Base-by-base conservation (phyloP, 106 monocot species). In the Apostasia shenzhenica region DNA sequence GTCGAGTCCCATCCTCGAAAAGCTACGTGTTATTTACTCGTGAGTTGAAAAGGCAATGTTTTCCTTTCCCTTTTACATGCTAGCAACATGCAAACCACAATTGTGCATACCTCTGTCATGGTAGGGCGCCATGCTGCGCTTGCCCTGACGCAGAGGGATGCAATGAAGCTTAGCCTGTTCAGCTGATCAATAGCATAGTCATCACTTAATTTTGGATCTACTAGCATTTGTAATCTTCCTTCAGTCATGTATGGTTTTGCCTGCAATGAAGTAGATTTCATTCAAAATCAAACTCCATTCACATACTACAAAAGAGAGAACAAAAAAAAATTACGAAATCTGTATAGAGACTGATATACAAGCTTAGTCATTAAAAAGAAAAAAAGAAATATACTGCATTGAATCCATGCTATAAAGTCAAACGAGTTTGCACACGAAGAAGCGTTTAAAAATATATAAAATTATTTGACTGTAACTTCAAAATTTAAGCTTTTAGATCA, bases 101-200 rank as follows among this genome's bases (percentile, higher is more conserved):
- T 4, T 10, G 11, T 48, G 13, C 12, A 47, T 69, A 92, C 92
- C 88, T 92, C 83, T 11, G 67, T 76, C 92, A 92, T 92, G n/a
- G 88, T 79, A 54, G 92, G 92, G 14, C 92, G 72, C 82, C 78
- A 79, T 37, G 73, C 45, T 14, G 88, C 78, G 6, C 68, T 55
- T 57, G 82, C 54, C 39, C 88, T 80, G 60, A 88, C 77, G 76
- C 92, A 92, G 45, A 88, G 76, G 14, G 88, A 83, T 7, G 92
- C 88, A 2, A 82, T 60, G 65, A 85, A 88, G 40, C 76, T 67
- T 46, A 92, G 78, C 74, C 83, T 85, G 63, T 81, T 75, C 43
- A 85, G 68, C 64, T 92, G 72, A 59, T 63, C 78, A n/a, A 46
- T 43, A 69, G 85, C 88, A 50, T 88, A 85, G 44, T 83, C 73